These are phyloP conservation scores for Withania somnifera DNA, from an alignment of 305 asterid genomes.

Conservation along the genomic window DNA sequence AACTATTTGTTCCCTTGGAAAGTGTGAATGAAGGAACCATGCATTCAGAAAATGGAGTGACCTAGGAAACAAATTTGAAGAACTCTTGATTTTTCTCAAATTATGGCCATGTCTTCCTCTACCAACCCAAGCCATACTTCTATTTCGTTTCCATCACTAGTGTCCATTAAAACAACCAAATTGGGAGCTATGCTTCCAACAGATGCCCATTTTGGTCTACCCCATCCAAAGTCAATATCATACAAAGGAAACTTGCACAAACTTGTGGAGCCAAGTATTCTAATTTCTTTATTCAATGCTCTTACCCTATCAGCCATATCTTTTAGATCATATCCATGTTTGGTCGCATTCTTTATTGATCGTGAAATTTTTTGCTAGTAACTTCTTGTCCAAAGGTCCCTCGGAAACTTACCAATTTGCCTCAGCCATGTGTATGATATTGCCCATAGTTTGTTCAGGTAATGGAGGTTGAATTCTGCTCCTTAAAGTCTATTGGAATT, in stretches of 20 bases:
- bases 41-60: background rate
- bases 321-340: background rate
- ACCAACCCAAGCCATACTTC: background rate
- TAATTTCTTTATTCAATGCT: background rate
- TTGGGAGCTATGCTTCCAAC: background rate
- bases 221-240: constrained; percentile 4
- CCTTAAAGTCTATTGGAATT: background rate
- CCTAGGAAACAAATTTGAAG: background rate
- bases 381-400: background rate
- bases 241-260: background rate
- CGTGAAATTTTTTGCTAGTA: background rate
- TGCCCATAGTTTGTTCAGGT: background rate
- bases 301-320: background rate
- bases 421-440: background rate
- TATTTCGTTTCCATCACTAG: background rate
- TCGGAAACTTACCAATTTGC: background rate
- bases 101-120: background rate
- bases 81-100: constrained; percentile 1
- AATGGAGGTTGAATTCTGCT: background rate
- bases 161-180: background rate
- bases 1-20: background rate
- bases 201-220: background rate
- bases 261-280: background rate
- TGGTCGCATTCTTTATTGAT: background rate
- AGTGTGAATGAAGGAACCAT: background rate